These are phyloP conservation scores for Guadua angustifolia DNA, from an alignment of 176 grass and related monocot genomes.

Conservation along the genomic window DNA sequence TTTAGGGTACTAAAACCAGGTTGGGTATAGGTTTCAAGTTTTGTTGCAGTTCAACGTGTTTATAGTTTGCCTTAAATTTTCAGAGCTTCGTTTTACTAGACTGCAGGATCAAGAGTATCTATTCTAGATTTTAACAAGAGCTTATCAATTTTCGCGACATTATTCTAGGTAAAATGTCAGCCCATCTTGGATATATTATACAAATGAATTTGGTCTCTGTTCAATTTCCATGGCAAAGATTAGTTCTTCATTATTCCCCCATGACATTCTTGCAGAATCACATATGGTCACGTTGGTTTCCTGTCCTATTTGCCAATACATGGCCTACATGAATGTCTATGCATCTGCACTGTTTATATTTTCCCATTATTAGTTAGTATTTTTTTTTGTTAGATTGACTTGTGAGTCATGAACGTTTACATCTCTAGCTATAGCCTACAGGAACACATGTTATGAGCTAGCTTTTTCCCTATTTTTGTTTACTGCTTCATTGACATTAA, in stretches of 20 bases:
- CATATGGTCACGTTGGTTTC: not conserved
- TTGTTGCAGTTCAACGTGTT: not conserved
- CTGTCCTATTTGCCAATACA: not conserved
- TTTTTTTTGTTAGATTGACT: no score
- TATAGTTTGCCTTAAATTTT: slow-evolving; percentile 1
- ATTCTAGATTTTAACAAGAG: slow-evolving; percentile 98
- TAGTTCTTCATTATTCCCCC: not conserved
- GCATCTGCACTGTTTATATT: no score
- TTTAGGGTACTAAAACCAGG: slow-evolving; percentile 83
- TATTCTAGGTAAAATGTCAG: slow-evolving; percentile 62
- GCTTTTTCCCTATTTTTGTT: no score
- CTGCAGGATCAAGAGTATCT: slow-evolving; percentile 81
- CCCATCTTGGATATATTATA: not conserved
- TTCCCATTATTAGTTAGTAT: no score
- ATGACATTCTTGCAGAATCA: slow-evolving; percentile 22
- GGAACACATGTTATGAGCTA: no score
- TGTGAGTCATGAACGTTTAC: no score
- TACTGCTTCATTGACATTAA: no score
- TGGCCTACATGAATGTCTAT: no score
- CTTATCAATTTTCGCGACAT: slow-evolving; percentile 65
- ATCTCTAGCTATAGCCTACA: no score
- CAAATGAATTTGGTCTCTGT: not conserved
- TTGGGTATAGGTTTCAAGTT: slow-evolving; percentile 4
- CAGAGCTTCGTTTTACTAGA: slow-evolving; percentile 1
- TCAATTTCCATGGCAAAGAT: not conserved